Conservation (phyloP, 139 green algal species). For the Chlorella sorokiniana region DNA sequence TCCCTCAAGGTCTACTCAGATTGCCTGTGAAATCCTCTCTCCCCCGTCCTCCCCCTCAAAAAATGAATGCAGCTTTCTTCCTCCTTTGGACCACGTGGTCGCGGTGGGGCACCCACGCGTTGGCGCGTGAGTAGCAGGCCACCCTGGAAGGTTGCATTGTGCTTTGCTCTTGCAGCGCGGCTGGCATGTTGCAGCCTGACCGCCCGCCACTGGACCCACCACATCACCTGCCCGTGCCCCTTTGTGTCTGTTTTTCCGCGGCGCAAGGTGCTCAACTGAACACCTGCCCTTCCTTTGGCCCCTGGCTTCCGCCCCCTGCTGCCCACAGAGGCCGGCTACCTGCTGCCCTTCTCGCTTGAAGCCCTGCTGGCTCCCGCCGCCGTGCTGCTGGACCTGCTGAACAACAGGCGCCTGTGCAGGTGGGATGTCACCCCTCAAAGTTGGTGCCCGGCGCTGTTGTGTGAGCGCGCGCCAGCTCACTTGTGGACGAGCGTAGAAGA, state of each 20-base stretch:
- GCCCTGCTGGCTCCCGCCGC: background rate
- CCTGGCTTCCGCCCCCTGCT: background rate
- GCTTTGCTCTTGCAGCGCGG: background rate
- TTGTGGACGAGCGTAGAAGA: background rate
- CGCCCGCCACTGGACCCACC: background rate
- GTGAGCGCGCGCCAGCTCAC: background rate
- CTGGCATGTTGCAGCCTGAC: background rate
- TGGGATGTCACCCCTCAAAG: background rate
- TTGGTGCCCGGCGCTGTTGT: background rate
- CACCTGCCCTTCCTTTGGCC: background rate
- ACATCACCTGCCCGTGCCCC: background rate
- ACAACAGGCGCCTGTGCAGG: conserved; percentile 22
- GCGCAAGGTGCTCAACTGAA: background rate
- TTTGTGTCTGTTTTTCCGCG: background rate
- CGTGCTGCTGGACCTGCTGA: conserved; percentile 10
- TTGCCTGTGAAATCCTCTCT: background rate
- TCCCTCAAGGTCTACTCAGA: background rate
- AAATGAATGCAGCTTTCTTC: conserved; percentile 3
- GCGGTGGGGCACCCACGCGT: background rate
- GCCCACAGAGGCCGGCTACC: background rate
- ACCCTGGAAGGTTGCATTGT: background rate
- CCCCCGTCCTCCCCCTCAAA: background rate
- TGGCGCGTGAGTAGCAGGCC: background rate
- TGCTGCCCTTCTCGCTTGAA: conserved; percentile 15
- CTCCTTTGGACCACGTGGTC: conserved; percentile 22